Base-by-base conservation (phyloP, 306 rosid genomes). In the cucumber (Cucumis sativus) region DNA sequence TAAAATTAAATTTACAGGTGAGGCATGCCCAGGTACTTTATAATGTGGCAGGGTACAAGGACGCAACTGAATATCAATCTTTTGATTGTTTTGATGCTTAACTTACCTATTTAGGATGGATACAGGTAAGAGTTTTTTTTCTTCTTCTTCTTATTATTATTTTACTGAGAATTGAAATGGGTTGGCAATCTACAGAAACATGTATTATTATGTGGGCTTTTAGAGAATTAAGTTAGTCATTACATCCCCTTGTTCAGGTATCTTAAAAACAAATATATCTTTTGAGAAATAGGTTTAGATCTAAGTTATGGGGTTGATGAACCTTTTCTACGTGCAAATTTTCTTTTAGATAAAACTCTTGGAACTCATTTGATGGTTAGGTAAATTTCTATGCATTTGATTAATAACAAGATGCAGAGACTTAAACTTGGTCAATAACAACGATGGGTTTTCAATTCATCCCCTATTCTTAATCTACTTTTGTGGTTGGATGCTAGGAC, bases 21-120 rank as follows among this genome's bases (percentile, higher is more conserved):
- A 92, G 99, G 86, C 99, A 95, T 81, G 97, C 96, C 43, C 99
- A 95, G 82, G 97, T 97, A 57, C 57, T 86, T 87, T 97, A 95
- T 86, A 95, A 95, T 70, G 96, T 86, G 56, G 97, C 81, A 76
- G 99, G 91, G 9, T 96, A 88, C 18, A 95, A 92, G 82, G 54
- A 92, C 80, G 75, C 33, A 14, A 80, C 76, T 0, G 87, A 91
- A 1, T 90, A 92, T 86, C 47, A 81, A 79, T 92, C 97, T 62
- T 83, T 45, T 75, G 97, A 95, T 84, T 76, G 80, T 84, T 86
- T 92, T 68, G 99, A 95, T 84, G 97, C 99, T 65, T 87, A 87
- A 37, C 83, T 95, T 60, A 92, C 99, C 49, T 86, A 91, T 80
- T 91, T 95, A 41, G 99, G 99, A 70, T 92, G 97, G 97, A 68